These are phyloP conservation scores for Malus hybrid DNA, from an alignment of 331 rosid genomes.

Conservation along the genomic window DNA sequence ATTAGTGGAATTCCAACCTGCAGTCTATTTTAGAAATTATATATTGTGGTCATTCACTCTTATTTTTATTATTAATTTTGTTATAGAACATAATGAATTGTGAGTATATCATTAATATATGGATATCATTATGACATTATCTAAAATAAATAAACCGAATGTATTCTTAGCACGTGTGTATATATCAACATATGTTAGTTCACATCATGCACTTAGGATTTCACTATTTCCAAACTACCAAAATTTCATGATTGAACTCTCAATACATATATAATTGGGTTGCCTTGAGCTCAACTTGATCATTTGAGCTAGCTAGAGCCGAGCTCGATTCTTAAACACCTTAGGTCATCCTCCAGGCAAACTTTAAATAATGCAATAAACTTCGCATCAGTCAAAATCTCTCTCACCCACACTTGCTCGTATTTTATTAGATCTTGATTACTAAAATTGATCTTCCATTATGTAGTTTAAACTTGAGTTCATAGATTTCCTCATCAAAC, in stretches of 20 bases:
- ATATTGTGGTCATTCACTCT: background rate
- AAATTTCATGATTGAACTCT: background rate
- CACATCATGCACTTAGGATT: background rate
- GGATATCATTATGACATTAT: background rate
- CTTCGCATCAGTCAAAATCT: conserved; percentile 8
- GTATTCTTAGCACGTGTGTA: too few relatives aligned
- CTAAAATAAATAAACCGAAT: background rate
- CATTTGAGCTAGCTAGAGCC: background rate
- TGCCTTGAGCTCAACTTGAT: background rate
- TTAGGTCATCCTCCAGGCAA: background rate
- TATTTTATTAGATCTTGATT: background rate
- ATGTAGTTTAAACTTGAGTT: background rate
- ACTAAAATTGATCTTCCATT: too few relatives aligned
- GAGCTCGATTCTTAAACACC: background rate
- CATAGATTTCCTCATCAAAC: conserved; percentile 2
- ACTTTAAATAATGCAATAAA: background rate
- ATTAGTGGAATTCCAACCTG: background rate
- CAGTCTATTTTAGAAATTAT: background rate
- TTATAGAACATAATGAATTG: too few relatives aligned
- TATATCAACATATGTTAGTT: background rate
- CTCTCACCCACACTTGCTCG: background rate
- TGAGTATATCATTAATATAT: too few relatives aligned
- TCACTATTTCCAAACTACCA: background rate
- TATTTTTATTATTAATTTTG: background rate
- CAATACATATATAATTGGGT: background rate